These are phyloP conservation scores for Trametes villosa DNA, from an alignment of 768 basidiomycete genomes.

Conservation along the genomic window DNA sequence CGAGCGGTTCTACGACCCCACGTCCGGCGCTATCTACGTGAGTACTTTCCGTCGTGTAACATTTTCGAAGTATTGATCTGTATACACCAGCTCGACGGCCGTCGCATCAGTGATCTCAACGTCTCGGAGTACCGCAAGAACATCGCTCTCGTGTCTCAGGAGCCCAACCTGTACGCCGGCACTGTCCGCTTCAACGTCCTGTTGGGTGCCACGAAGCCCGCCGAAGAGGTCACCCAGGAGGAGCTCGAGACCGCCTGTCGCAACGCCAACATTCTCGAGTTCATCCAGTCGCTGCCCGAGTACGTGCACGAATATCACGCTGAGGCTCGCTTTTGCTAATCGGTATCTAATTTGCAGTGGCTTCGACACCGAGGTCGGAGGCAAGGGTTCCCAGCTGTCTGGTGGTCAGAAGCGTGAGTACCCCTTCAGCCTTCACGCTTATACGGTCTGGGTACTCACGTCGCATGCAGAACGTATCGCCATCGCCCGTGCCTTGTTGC, in stretches of 20 bases:
- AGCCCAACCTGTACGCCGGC: slow-evolving; percentile 87
- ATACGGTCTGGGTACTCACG: background rate
- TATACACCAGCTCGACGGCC: slow-evolving; percentile 61
- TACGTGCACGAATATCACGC: slow-evolving; percentile 44
- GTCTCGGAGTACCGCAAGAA: slow-evolving; percentile 87
- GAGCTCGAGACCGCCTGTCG: slow-evolving; percentile 87
- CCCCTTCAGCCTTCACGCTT: background rate
- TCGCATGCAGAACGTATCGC: slow-evolving; percentile 60
- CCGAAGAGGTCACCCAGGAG: slow-evolving; percentile 77
- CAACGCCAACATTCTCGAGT: slow-evolving; percentile 91
- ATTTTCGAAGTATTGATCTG: background rate
- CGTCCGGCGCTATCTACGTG: slow-evolving; percentile 69
- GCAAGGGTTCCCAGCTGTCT: slow-evolving; percentile 86
- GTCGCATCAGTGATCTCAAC: slow-evolving; percentile 75
- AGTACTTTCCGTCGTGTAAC: slow-evolving; percentile 26
- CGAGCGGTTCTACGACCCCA: slow-evolving; percentile 86
- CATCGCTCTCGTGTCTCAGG: slow-evolving; percentile 90
- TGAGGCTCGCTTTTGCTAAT: too few relatives aligned
- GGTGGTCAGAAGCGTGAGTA: slow-evolving; percentile 83
- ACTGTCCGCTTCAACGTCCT: slow-evolving; percentile 90
- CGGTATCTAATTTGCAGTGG: slow-evolving; percentile 48
- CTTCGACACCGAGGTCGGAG: slow-evolving; percentile 90
- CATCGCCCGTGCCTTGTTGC: slow-evolving; percentile 85
- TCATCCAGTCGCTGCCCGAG: slow-evolving; percentile 85
- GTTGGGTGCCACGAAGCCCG: slow-evolving; percentile 82